These are phyloP conservation scores for Nadsonia commutata DNA, from an alignment of 1,139 yeast species.

Conservation along the genomic window DNA sequence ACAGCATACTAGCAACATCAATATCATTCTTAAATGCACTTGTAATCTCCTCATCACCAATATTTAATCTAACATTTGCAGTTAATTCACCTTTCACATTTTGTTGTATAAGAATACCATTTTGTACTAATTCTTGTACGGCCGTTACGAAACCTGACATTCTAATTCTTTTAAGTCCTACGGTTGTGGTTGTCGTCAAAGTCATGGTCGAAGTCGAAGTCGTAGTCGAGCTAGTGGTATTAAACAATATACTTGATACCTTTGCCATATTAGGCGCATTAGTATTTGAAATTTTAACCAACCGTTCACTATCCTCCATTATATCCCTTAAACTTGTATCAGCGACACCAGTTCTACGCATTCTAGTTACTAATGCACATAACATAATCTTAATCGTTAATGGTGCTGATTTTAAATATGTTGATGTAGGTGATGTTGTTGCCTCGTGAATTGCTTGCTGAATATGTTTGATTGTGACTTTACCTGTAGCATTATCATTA, in stretches of 20 bases:
- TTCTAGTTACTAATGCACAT: slow-evolving; percentile 48
- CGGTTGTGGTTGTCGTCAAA: slow-evolving; percentile 5
- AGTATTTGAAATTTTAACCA: slow-evolving; percentile 22
- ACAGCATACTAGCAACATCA: slow-evolving; percentile 24
- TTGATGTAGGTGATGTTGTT: slow-evolving; percentile 54
- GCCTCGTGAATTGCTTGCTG: slow-evolving; percentile 71
- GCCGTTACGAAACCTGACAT: slow-evolving; percentile 37
- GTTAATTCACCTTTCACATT: slow-evolving; percentile 53
- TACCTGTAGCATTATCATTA: slow-evolving; percentile 23
- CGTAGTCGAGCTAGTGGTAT: background rate
- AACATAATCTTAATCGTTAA: slow-evolving; percentile 58
- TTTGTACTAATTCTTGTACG: slow-evolving; percentile 55
- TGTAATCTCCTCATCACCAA: slow-evolving; percentile 57
- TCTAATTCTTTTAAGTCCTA: slow-evolving; percentile 15
- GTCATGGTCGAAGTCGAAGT: background rate
- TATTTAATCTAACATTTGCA: slow-evolving; percentile 44
- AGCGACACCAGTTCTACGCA: slow-evolving; percentile 53
- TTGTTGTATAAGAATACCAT: slow-evolving; percentile 61
- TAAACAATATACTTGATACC: background rate
- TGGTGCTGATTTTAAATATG: slow-evolving; percentile 45
- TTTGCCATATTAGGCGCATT: background rate
- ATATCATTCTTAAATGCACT: slow-evolving; percentile 44
- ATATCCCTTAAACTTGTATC: slow-evolving; percentile 66
- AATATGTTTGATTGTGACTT: slow-evolving; percentile 56
- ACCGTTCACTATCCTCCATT: slow-evolving; percentile 55